Evolutionary conservation across 768 basidiomycete species (phyloP).

Genomic region (Megacollybia marginata): DNA sequence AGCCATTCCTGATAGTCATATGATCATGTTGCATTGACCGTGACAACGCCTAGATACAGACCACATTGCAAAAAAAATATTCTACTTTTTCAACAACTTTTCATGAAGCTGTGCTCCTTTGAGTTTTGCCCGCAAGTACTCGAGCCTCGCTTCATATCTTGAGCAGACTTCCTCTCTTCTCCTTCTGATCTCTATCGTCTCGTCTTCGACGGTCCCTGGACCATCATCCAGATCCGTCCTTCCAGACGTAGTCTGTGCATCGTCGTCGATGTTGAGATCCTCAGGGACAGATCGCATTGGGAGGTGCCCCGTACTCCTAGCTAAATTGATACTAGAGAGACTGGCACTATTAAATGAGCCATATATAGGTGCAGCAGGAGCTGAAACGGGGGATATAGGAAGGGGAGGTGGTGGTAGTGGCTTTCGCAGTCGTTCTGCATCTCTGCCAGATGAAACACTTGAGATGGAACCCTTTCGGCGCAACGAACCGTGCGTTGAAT

Average conservation of each 20-base stretch:
- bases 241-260: conserved; percentile 14
- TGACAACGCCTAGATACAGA: too few species aligned
- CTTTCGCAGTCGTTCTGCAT: conserved; percentile 10
- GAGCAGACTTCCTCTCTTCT: conserved; percentile 63
- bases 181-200: conserved; percentile 63
- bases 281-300: conserved; percentile 48
- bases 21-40: too few species aligned
- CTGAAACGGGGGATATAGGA: conserved; percentile 16
- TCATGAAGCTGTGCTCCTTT: conserved; percentile 82
- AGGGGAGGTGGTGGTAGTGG: conserved; percentile 22
- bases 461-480: conserved; percentile 56
- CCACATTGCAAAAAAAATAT: background rate
- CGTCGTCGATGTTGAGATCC: conserved; percentile 17
- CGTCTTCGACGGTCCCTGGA: conserved; percentile 39
- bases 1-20: too few species aligned
- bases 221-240: conserved; percentile 17
- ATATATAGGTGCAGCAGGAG: conserved; percentile 22
- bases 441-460: conserved; percentile 45
- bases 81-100: conserved; percentile 58
- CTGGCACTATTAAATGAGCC: conserved; percentile 22
- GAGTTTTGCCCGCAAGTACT: conserved; percentile 74
- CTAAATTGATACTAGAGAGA: conserved; percentile 40
- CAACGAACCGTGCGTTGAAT: conserved; percentile 29
- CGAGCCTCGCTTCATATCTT: conserved; percentile 70
- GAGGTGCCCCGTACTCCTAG: conserved; percentile 39